These are phyloP conservation scores for Chlorophyllum brunneum DNA, from an alignment of 768 basidiomycete genomes.

Conservation along the genomic window DNA sequence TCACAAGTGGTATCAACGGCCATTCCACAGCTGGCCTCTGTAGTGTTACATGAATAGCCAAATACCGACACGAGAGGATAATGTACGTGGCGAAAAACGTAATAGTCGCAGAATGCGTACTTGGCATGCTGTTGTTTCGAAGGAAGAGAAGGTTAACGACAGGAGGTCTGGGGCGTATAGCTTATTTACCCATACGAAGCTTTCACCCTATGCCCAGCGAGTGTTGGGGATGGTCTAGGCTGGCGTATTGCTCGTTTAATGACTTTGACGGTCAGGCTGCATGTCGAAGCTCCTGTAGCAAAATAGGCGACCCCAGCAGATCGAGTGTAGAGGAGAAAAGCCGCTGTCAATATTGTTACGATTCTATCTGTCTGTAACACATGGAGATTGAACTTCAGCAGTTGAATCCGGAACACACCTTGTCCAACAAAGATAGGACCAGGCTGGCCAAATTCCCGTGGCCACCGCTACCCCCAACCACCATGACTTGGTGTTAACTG, in stretches of 20 bases:
- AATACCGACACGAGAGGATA: conserved; percentile 48
- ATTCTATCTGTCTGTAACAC: conserved; percentile 50
- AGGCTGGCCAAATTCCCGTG: background rate
- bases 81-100: conserved; percentile 62
- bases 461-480: background rate
- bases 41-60: conserved; percentile 58
- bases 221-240: conserved; percentile 46
- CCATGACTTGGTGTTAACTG: background rate
- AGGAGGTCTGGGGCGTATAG: background rate
- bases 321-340: conserved; percentile 51
- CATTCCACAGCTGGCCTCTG: conserved; percentile 30
- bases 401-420: conserved; percentile 23
- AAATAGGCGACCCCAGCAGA: conserved; percentile 64
- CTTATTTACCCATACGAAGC: conserved; percentile 61
- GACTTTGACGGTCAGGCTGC: conserved; percentile 54
- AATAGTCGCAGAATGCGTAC: conserved; percentile 73
- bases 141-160: background rate
- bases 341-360: conserved; percentile 49
- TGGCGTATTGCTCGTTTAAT: conserved; percentile 62
- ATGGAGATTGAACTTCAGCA: background rate
- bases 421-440: conserved; percentile 32
- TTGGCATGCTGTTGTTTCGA: conserved; percentile 61
- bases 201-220: conserved; percentile 36
- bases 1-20: conserved; percentile 39
- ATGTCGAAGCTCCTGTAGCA: conserved; percentile 50